A percentile compares a stretch with the other conserved stretches of the same genome.
phyloP scores from a whole-genome alignment of 2,329 filamentous ascomycete species.

The Diplodia corticola region DNA sequence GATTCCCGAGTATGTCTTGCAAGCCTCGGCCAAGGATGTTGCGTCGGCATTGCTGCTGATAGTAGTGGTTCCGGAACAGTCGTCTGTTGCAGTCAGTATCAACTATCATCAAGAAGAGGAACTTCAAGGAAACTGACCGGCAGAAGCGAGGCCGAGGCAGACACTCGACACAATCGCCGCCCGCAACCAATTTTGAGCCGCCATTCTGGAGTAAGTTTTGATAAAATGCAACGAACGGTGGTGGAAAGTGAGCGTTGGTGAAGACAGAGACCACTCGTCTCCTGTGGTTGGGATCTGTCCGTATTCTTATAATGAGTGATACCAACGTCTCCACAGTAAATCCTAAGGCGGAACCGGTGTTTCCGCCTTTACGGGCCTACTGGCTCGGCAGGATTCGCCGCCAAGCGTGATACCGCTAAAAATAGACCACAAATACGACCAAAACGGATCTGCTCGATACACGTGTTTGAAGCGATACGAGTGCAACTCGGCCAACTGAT shows the following conservation, averaged over 20 bases:
- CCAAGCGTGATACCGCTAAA: background rate
- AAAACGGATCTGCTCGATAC: background rate
- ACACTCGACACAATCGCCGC: background rate
- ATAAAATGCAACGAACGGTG: background rate
- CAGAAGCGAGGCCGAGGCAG: conserved; percentile 9
- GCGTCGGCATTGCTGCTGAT: background rate
- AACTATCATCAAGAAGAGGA: background rate
- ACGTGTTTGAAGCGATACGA: conserved; percentile 12
- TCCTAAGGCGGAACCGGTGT: background rate
- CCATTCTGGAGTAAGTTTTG: background rate
- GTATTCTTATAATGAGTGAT: conserved; percentile 6
- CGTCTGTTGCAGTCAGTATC: conserved; percentile 4
- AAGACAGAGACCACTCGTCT: background rate
- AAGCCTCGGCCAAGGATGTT: conserved; percentile 2
- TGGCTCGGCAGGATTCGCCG: background rate
- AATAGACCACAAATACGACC: background rate
- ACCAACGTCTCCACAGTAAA: conserved; percentile 8
- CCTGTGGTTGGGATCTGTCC: background rate
- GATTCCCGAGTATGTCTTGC: conserved; percentile 10
- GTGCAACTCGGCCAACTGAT: background rate
- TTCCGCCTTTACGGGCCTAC: background rate
- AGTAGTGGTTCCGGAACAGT: conserved; percentile 7
- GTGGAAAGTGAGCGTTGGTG: background rate
- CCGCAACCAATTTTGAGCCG: background rate
- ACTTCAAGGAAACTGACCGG: background rate